Percentiles rank a stretch among this genome's conserved stretches.
phyloP scores from a whole-genome alignment of 345 rosid genomes.

The Melaleuca quinquenervia region DNA sequence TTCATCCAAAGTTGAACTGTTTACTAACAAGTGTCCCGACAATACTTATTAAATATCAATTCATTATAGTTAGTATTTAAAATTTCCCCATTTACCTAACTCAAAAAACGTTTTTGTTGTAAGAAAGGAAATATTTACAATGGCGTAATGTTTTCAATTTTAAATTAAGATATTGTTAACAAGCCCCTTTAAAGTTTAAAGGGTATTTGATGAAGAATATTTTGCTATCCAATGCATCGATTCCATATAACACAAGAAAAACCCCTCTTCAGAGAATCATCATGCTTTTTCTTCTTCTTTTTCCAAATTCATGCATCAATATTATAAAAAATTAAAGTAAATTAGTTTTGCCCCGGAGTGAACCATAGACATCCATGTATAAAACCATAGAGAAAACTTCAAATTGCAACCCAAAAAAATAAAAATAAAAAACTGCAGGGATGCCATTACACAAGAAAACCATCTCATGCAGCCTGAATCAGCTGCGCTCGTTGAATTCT shows the following conservation, averaged over 20 bases:
- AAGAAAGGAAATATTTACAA: neutral
- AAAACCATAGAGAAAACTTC: no score
- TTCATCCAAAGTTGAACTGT: no score
- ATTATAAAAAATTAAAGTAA: no score
- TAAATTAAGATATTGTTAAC: no score
- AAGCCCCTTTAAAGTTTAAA: neutral
- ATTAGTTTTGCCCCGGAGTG: no score
- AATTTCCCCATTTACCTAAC: neutral
- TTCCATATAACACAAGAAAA: neutral
- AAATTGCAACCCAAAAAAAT: no score
- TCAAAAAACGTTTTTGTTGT: neutral
- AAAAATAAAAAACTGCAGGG: no score
- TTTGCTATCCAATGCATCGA: neutral
- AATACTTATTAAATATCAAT: neutral
- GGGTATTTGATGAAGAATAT: neutral
- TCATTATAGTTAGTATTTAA: neutral
- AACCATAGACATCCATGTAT: no score
- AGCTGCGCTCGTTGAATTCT: neutral
- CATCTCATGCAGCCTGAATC: neutral
- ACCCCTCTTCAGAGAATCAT: no score
- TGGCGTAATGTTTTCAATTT: neutral
- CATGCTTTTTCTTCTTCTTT: no score
- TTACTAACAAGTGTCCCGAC: neutral
- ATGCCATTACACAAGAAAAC: neutral
- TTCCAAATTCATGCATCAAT: no score